Evolutionary conservation across 805 yeast species (phyloP).

Genomic region (Saturnispora hagleri): DNA sequence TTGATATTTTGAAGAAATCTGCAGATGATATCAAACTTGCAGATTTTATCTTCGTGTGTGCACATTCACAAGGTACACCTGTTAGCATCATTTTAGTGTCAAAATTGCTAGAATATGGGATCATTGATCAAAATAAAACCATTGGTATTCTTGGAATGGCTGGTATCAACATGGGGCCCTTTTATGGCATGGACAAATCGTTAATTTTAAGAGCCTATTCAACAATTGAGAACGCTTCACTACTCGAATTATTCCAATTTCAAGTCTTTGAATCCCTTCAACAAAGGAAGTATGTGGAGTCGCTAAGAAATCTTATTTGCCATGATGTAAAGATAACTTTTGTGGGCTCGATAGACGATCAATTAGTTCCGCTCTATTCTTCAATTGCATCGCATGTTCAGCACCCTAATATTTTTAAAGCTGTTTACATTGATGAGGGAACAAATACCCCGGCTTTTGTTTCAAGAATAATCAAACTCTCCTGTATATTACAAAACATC

Average conservation of each 20-base stretch:
- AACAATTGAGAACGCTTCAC: slow-evolving; percentile 79
- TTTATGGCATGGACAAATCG: slow-evolving; percentile 80
- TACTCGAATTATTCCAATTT: slow-evolving; percentile 79
- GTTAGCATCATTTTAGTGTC: slow-evolving; percentile 79
- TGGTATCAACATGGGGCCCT: slow-evolving; percentile 90
- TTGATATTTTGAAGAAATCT: slow-evolving; percentile 64
- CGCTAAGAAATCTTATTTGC: slow-evolving; percentile 53
- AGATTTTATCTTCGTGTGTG: slow-evolving; percentile 83
- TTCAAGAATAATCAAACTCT: slow-evolving; percentile 59
- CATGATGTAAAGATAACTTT: slow-evolving; percentile 71
- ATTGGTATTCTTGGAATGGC: slow-evolving; percentile 89
- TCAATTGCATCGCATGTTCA: slow-evolving; percentile 71
- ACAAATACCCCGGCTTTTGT: slow-evolving; percentile 76
- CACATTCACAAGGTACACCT: slow-evolving; percentile 95
- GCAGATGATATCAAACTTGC: slow-evolving; percentile 37
- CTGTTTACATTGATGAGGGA: slow-evolving; percentile 79
- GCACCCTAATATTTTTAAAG: slow-evolving; percentile 86
- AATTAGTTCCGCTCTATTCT: slow-evolving; percentile 85
- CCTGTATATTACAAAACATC: slow-evolving; percentile 62
- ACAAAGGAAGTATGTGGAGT: slow-evolving; percentile 59
- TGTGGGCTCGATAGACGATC: slow-evolving; percentile 89
- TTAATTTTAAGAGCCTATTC: slow-evolving; percentile 81
- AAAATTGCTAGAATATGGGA: slow-evolving; percentile 53
- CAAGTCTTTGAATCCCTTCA: slow-evolving; percentile 68
- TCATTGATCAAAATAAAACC: slow-evolving; percentile 34